These are phyloP conservation scores for Geosmithia morbida DNA, from an alignment of 2,329 filamentous ascomycete genomes.

Conservation along the genomic window DNA sequence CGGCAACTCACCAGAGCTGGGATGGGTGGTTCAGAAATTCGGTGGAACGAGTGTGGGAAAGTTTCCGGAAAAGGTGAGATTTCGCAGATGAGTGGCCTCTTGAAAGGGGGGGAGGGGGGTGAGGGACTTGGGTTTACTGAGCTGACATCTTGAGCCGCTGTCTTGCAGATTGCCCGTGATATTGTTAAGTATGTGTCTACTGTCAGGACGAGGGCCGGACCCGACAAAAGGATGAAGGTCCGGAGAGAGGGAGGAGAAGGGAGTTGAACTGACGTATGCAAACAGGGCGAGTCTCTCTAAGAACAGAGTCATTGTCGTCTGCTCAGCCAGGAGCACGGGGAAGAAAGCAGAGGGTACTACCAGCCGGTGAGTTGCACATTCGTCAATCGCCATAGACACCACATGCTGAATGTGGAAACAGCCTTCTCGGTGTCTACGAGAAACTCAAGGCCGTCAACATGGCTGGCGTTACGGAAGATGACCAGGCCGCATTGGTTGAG, in stretches of 20 bases:
- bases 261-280: background rate
- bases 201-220: too few species aligned
- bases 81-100: background rate
- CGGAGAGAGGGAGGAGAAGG: too few species aligned
- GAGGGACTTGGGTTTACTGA: too few species aligned
- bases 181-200: constrained; percentile 22
- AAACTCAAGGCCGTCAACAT: constrained; percentile 39
- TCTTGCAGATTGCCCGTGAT: constrained; percentile 22
- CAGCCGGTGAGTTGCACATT: constrained; percentile 58
- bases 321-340: constrained; percentile 85
- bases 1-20: constrained; percentile 23
- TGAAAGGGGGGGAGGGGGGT: too few species aligned
- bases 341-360: constrained; percentile 94
- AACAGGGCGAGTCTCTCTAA: constrained; percentile 35
- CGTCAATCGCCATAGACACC: too few species aligned
- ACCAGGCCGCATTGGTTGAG: constrained; percentile 37
- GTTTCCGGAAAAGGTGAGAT: constrained; percentile 55
- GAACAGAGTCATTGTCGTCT: constrained; percentile 80
- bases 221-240: too few species aligned
- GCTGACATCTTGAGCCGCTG: background rate
- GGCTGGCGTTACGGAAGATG: constrained; percentile 34
- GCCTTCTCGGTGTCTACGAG: constrained; percentile 44
- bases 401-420: constrained; percentile 8
- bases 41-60: constrained; percentile 93
- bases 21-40: constrained; percentile 89